A percentile compares a stretch with the other conserved stretches of the same genome.
Conservation (phyloP, 2,329 filamentous ascomycete species). For the Pyrenophora tritici-repentis region DNA sequence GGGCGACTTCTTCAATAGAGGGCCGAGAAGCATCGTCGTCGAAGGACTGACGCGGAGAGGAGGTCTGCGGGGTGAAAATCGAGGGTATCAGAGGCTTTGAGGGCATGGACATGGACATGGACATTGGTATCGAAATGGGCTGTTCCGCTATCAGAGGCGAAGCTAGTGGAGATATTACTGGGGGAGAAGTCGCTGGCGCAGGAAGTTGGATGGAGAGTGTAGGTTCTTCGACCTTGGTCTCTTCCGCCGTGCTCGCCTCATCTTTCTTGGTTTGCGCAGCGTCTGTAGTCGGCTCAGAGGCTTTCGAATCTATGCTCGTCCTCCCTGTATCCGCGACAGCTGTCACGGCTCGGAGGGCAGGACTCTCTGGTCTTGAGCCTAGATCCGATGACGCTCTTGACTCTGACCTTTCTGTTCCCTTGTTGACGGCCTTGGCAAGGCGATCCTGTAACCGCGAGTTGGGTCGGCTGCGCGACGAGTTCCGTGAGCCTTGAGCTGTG, state of each 20-base stretch:
- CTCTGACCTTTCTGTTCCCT: constrained; percentile 62
- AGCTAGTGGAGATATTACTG: constrained; percentile 19
- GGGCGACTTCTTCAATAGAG: constrained; percentile 32
- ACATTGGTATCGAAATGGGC: constrained; percentile 26
- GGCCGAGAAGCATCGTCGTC: constrained; percentile 41
- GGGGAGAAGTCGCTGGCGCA: constrained; percentile 9
- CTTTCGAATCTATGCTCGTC: constrained; percentile 52
- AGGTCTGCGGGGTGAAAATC: constrained; percentile 34
- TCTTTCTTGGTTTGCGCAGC: constrained; percentile 19
- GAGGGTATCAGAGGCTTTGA: constrained; percentile 36
- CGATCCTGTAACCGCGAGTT: constrained; percentile 89
- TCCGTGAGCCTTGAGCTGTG: constrained; percentile 60
- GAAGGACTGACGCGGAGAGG: constrained; percentile 41
- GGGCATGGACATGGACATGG: constrained; percentile 32
- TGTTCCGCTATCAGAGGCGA: constrained; percentile 45
- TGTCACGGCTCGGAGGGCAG: constrained; percentile 45
- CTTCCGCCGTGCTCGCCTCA: constrained; percentile 16
- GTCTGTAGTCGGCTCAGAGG: constrained; percentile 35
- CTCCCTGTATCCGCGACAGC: constrained; percentile 46
- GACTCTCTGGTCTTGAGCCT: constrained; percentile 60
- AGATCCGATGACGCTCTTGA: constrained; percentile 56
- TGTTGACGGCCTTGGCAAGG: constrained; percentile 83
- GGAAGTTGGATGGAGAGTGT: constrained; percentile 37
- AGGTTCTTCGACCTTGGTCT: constrained; percentile 16
- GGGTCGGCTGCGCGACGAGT: constrained; percentile 66